phyloP scores from a whole-genome alignment of 1,139 yeast genomes.

The Geotrichum fermentans region DNA sequence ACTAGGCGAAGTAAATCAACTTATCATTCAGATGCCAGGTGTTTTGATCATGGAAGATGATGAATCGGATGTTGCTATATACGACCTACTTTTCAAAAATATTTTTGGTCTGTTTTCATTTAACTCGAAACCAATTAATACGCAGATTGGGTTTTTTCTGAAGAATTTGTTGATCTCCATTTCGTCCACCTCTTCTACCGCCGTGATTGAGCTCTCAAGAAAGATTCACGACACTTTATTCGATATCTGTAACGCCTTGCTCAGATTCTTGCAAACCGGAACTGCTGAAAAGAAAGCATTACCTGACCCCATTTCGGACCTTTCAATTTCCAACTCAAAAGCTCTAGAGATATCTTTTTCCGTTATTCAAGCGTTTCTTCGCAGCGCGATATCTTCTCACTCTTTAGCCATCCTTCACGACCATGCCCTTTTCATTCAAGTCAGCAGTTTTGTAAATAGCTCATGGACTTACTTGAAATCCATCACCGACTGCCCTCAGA shows the following conservation, averaged over 20 bases:
- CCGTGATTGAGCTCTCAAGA: not conserved
- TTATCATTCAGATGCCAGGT: conserved; percentile 3
- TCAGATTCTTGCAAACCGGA: not conserved
- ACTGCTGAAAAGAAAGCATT: not conserved
- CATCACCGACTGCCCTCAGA: not conserved
- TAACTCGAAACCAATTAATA: conserved; percentile 11
- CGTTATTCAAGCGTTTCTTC: conserved; percentile 14
- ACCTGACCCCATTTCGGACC: conserved; percentile 1
- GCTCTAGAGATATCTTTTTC: conserved; percentile 12
- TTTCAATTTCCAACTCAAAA: not conserved
- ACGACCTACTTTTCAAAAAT: conserved; percentile 3
- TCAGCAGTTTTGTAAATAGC: not conserved
- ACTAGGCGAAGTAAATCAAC: conserved; percentile 10
- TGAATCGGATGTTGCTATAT: not conserved
- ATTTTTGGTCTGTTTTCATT: conserved; percentile 5
- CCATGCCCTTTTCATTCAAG: not conserved
- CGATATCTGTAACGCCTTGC: not conserved
- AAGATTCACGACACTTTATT: conserved; percentile 1
- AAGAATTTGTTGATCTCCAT: conserved; percentile 11
- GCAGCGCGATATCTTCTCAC: not conserved
- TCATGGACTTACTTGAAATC: conserved; percentile 6
- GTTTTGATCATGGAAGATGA: conserved; percentile 3
- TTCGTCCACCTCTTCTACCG: not conserved
- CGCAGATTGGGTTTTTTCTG: conserved; percentile 15
- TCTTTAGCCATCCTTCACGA: conserved; percentile 1